Conservation (phyloP, 2,329 filamentous ascomycete genomes). For the Sarocladium strictum region DNA sequence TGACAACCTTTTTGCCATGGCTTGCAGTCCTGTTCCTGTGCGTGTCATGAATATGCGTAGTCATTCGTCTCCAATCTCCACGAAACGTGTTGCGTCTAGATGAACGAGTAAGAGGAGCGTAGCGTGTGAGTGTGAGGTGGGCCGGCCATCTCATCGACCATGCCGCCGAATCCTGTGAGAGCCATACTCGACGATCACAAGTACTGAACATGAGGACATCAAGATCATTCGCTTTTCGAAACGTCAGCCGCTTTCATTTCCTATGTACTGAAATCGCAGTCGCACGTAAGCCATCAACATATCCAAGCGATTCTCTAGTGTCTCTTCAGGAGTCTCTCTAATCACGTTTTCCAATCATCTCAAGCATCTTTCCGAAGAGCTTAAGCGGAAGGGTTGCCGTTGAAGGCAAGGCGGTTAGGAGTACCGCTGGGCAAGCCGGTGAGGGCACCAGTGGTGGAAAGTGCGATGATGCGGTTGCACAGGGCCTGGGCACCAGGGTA, state of each 20-base stretch:
- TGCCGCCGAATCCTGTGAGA: too few species aligned
- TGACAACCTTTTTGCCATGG: background rate
- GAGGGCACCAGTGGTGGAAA: conserved; percentile 35
- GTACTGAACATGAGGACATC: too few species aligned
- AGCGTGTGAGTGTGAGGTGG: too few species aligned
- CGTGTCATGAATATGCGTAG: background rate
- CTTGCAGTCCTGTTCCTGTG: background rate
- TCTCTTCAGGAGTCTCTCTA: background rate
- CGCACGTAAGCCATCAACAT: background rate
- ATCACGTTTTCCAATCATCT: background rate
- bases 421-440: conserved; percentile 35
- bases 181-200: too few species aligned
- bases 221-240: too few species aligned
- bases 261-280: background rate
- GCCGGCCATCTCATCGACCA: too few species aligned
- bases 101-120: too few species aligned
- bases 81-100: too few species aligned
- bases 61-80: background rate
- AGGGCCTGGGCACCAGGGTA: conserved; percentile 37
- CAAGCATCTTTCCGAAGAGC: background rate
- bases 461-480: conserved; percentile 36
- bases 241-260: background rate
- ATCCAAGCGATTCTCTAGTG: background rate
- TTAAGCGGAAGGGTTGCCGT: conserved; percentile 28
- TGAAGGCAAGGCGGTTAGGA: conserved; percentile 49